Evolutionary conservation across 2,329 filamentous ascomycete species (phyloP).

Genomic region (Seiridium cupressi): DNA sequence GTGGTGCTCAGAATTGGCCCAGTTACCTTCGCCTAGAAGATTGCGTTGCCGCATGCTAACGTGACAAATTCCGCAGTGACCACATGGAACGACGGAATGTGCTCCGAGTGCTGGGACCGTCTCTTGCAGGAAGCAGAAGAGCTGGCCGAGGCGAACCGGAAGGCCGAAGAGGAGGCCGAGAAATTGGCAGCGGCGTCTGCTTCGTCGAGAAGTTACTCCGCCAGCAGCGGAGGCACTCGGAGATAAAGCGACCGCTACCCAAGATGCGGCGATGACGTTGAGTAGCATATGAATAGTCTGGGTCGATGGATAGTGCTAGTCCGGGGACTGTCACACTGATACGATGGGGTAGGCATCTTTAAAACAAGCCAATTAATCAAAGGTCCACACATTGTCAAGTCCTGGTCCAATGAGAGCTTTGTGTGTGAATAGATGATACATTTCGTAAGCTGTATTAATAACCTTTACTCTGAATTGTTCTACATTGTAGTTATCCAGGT

Average conservation of each 20-base stretch:
- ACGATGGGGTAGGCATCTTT: too few relatives aligned
- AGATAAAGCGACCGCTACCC: not conserved
- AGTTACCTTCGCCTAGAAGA: not conserved
- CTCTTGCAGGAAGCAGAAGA: constrained; percentile 28
- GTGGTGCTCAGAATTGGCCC: not conserved
- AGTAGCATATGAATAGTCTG: constrained; percentile 26
- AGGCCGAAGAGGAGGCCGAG: constrained; percentile 4
- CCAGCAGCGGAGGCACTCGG: not conserved
- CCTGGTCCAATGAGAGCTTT: too few relatives aligned
- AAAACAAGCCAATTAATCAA: too few relatives aligned
- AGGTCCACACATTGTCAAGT: too few relatives aligned
- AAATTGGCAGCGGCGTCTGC: constrained; percentile 8
- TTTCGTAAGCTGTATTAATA: too few relatives aligned
- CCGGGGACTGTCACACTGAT: too few relatives aligned
- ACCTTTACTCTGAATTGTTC: too few relatives aligned
- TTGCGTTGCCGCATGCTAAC: not conserved
- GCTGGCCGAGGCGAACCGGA: constrained; percentile 18
- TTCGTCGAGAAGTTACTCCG: constrained; percentile 1
- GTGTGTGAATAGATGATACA: too few relatives aligned
- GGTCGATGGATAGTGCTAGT: constrained; percentile 12
- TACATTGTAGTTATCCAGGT: too few relatives aligned
- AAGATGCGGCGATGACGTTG: not conserved
- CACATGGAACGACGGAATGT: constrained; percentile 31
- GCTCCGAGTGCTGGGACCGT: constrained; percentile 30
- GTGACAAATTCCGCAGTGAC: constrained; percentile 13